A percentile compares a stretch with the other conserved stretches of the same genome.
These are phyloP conservation scores for Solanum virginianum DNA, from an alignment of 257 asterid genomes.

Conservation along the genomic window DNA sequence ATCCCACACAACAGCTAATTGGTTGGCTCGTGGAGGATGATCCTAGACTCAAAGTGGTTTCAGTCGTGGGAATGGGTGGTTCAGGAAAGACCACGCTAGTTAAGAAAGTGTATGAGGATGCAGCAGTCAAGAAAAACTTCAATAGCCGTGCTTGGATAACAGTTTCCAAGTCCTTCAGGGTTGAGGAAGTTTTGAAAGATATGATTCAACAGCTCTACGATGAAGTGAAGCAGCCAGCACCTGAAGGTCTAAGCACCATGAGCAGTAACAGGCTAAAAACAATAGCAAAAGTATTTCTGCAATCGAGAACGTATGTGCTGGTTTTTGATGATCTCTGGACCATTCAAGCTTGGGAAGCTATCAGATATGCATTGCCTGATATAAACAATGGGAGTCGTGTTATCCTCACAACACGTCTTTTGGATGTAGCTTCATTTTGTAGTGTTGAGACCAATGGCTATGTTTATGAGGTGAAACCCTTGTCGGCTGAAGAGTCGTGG, in stretches of 20 bases:
- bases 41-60: conserved; percentile 8
- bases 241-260: background rate
- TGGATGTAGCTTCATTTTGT: background rate
- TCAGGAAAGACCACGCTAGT: conserved; percentile 28
- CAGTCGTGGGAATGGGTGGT: conserved; percentile 30
- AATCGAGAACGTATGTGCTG: conserved; percentile 4
- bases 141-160: conserved; percentile 22
- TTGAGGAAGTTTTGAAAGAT: conserved; percentile 10
- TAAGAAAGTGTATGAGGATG: conserved; percentile 21
- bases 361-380: conserved; percentile 13
- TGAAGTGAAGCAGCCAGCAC: conserved; percentile 3
- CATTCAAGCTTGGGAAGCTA: conserved; percentile 15
- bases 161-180: conserved; percentile 9
- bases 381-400: conserved; percentile 13
- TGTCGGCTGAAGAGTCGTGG: conserved; percentile 1
- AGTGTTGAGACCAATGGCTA: background rate
- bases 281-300: conserved; percentile 4
- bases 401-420: conserved; percentile 9
- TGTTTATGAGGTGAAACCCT: background rate
- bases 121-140: conserved; percentile 9
- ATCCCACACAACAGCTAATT: conserved; percentile 11
- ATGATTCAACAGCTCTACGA: conserved; percentile 9
- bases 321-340: conserved; percentile 25
- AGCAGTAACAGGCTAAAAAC: background rate
- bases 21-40: conserved; percentile 1